phyloP scores from a whole-genome alignment of 2,329 filamentous ascomycete species.

The Rhynchosporium secalis region DNA sequence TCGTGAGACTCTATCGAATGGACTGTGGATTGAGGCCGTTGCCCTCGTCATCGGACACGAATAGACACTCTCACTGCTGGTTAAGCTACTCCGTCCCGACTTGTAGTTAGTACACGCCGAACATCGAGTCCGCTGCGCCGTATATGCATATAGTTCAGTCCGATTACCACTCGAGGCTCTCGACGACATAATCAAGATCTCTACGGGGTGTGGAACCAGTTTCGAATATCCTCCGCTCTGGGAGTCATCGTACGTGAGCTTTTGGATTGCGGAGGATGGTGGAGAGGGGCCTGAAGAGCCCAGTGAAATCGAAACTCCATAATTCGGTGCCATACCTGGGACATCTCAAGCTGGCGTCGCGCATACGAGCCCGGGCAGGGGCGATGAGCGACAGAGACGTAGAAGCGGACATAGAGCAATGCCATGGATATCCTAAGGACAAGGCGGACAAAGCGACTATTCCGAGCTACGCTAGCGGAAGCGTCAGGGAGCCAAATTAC shows the following conservation, averaged over 20 bases:
- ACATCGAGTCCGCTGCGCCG: constrained; percentile 1
- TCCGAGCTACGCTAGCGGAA: constrained; percentile 29
- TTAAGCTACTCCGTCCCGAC: neutral
- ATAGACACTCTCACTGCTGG: constrained; percentile 9
- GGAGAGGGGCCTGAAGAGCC: neutral
- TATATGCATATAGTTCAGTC: neutral
- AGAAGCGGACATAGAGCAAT: constrained; percentile 22
- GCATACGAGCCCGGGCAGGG: constrained; percentile 1
- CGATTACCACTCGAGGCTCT: neutral
- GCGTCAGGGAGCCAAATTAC: constrained; percentile 31
- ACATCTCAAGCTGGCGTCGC: neutral
- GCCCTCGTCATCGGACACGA: constrained; percentile 2
- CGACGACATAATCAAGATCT: neutral
- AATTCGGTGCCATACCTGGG: neutral
- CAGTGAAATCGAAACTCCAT: neutral
- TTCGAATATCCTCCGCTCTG: too few relatives aligned
- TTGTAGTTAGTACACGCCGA: neutral
- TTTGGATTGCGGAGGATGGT: neutral
- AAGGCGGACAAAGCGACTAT: neutral
- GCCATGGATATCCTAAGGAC: constrained; percentile 9
- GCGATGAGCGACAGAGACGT: constrained; percentile 17
- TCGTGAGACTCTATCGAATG: neutral
- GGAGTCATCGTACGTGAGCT: neutral
- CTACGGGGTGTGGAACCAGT: too few relatives aligned
- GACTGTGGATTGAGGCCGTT: constrained; percentile 1